Conservation (phyloP, 805 yeast species). For the Ascoidea asiatica region DNA sequence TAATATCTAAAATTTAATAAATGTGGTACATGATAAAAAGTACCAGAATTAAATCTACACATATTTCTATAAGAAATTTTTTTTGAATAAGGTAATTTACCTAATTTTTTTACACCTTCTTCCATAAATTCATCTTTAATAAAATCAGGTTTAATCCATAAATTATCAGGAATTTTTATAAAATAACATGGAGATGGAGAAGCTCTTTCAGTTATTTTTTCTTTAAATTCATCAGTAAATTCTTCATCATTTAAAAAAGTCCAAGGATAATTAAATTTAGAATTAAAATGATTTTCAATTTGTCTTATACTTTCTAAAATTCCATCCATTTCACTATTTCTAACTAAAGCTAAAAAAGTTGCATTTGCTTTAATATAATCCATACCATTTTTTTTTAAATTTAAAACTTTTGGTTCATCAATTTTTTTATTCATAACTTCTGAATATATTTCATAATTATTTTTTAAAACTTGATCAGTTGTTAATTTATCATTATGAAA, state of each 20-base stretch:
- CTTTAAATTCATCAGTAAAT: constrained; percentile 36
- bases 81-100: constrained; percentile 42
- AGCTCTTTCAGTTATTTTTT: constrained; percentile 22
- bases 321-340: constrained; percentile 35
- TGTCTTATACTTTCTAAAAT: constrained; percentile 33
- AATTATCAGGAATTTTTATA: constrained; percentile 19
- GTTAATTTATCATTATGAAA: constrained; percentile 8
- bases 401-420: constrained; percentile 32
- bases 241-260: constrained; percentile 50
- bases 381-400: constrained; percentile 15
- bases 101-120: constrained; percentile 27
- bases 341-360: constrained; percentile 46
- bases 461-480: constrained; percentile 9
- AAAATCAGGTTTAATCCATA: constrained; percentile 49
- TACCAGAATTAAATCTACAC: constrained; percentile 56
- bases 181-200: constrained; percentile 12
- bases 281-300: constrained; percentile 43
- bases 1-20: constrained; percentile 45
- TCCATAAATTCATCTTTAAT: constrained; percentile 34
- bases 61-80: constrained; percentile 48
- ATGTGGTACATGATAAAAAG: constrained; percentile 45
- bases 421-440: constrained; percentile 24
- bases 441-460: constrained; percentile 25
- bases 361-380: constrained; percentile 40
- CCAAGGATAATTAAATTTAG: constrained; percentile 55